Evolutionary conservation across 2,329 filamentous ascomycete genomes (phyloP), one percentile per base, ranked within the genome.

Genomic region (Colletotrichum siamense): DNA sequence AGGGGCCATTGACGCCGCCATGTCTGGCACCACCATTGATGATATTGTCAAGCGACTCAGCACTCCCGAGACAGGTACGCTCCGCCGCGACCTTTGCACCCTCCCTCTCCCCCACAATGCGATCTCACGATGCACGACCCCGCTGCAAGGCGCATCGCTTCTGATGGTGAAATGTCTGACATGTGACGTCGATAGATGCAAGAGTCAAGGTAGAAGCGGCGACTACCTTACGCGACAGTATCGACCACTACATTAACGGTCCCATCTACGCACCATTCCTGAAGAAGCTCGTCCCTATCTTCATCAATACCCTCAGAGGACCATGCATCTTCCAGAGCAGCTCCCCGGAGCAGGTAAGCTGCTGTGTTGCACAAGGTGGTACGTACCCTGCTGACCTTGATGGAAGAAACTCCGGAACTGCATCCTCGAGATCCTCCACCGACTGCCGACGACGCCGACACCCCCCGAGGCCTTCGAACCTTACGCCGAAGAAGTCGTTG

Each of bases 401-500:
- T 59, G 73, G 44, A 79, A 95, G 93, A 98, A 96, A 91, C 89
- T 99, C 79, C 95, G 97, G 78, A 97, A 97, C 83, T 98, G 95
- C 83, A 91, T 98, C 65, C 93, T 99, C 80, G 98, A 99, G 85
- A 98, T 98, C 79, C 89, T 99, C 34, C 96, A 99, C 85, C 93
- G 97, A 78, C 86, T 99, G 62, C 92, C 92, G 8, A 89, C 96
- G 85, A 80, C 93, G 88, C 90, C 88, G n/a, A 92, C 90, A 52
- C 94, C 95, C 3, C 86, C 92, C 70, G 96, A 98, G 81, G 92
- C 92, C 1, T 93, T 98, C 85, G 96, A 99, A 83, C 94, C 94
- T 1, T 98, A 96, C 84, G 96, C 96, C 52, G 91, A 93, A 79
- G 95, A 98, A 82, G 93, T 98, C 77, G 95, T 98, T 76, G 96